Evolutionary conservation across 2,329 filamentous ascomycete species (phyloP).

Genomic region (Epichloe aotearoae): DNA sequence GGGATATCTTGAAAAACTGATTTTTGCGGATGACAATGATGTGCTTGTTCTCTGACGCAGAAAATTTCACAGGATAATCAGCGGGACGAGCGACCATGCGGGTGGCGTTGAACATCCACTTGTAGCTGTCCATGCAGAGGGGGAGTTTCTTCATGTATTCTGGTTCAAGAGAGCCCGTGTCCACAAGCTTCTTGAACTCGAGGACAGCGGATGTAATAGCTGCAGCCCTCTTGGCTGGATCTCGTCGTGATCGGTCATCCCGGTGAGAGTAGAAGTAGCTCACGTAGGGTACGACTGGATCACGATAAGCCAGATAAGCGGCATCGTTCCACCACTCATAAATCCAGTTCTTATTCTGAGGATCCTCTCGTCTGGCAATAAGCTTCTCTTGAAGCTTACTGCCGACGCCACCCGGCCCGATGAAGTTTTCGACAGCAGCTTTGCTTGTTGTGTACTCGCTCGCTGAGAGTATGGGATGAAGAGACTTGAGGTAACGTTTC

Average conservation of each 20-base stretch:
- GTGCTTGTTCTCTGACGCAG: constrained; percentile 64
- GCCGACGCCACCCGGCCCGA: constrained; percentile 74
- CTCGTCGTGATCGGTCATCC: constrained; percentile 75
- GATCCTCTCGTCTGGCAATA: constrained; percentile 62
- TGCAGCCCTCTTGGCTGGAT: constrained; percentile 86
- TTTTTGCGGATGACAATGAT: constrained; percentile 89
- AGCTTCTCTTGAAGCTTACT: constrained; percentile 80
- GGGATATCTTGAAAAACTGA: constrained; percentile 85
- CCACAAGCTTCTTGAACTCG: constrained; percentile 91
- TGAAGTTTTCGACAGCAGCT: constrained; percentile 76
- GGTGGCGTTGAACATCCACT: constrained; percentile 97
- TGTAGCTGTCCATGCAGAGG: constrained; percentile 95
- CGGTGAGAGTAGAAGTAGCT: constrained; percentile 99
- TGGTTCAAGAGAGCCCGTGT: constrained; percentile 69
- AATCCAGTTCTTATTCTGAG: constrained; percentile 83
- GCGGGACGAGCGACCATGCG: constrained; percentile 71
- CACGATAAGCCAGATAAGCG: constrained; percentile 85
- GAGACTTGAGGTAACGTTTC: constrained; percentile 64
- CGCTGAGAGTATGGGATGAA: constrained; percentile 59
- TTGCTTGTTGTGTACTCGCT: constrained; percentile 60
- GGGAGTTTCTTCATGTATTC: constrained; percentile 98
- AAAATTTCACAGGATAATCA: constrained; percentile 75
- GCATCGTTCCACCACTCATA: constrained; percentile 97
- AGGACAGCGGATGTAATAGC: constrained; percentile 75
- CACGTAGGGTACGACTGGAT: constrained; percentile 93